A percentile compares a stretch with the other conserved stretches of the same genome.
Conservation (phyloP, 1,284 basidiomycete species). For the Athelia sp. region DNA sequence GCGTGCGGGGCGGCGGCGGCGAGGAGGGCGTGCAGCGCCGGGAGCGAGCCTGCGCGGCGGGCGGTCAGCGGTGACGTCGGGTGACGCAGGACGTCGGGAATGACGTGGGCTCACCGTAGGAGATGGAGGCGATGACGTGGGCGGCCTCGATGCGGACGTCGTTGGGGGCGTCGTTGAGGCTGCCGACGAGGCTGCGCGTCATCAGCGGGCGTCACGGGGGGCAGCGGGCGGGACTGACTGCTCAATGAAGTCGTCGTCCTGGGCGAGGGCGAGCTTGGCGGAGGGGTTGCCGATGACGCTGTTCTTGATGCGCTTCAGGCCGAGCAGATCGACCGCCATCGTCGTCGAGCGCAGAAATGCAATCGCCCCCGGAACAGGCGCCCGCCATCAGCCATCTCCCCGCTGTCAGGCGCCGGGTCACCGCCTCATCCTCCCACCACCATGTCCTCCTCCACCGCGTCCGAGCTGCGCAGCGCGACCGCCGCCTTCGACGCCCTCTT, state of each 20-base stretch:
- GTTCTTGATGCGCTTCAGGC: constrained; percentile 65
- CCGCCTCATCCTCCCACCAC: no score
- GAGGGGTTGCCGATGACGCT: constrained; percentile 70
- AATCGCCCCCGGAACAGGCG: no score
- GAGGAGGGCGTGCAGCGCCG: constrained; percentile 52
- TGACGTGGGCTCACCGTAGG: constrained; percentile 43
- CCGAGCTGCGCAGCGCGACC: constrained; percentile 45
- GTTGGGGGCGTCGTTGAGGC: constrained; percentile 41
- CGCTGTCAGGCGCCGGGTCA: no score
- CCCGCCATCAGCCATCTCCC: no score
- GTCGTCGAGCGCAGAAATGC: no score
- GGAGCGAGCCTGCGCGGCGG: constrained; percentile 44
- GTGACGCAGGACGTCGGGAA: background rate
- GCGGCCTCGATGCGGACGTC: constrained; percentile 66
- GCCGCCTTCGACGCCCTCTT: constrained; percentile 66
- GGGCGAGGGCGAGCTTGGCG: constrained; percentile 53
- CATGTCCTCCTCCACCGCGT: constrained; percentile 20
- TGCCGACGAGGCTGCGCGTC: constrained; percentile 46
- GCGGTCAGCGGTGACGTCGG: background rate
- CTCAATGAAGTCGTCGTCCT: constrained; percentile 48
- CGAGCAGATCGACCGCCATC: background rate
- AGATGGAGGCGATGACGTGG: constrained; percentile 66
- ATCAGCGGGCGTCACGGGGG: background rate
- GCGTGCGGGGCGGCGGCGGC: constrained; percentile 48
- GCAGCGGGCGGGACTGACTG: constrained; percentile 33